Evolutionary conservation across 2,329 filamentous ascomycete species (phyloP), one percentile per base, ranked within the genome.

Genomic region (Proliferodiscus dingleyae): DNA sequence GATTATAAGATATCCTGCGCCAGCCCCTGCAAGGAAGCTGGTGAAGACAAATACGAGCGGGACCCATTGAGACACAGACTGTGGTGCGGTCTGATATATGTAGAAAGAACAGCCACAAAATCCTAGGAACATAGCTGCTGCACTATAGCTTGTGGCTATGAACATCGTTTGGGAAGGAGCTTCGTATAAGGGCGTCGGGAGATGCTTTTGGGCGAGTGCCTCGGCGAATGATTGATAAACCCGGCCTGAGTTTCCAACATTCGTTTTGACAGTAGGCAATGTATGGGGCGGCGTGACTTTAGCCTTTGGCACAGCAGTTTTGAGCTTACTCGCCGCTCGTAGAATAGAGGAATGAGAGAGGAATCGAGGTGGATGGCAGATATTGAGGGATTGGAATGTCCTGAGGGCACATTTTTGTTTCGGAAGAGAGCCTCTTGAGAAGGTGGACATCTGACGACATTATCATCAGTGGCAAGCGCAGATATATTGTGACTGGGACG

Each of bases 81-180:
- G 64, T 11, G 78, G 72, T 5, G 74, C 66, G 49, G 75, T 62
- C 34, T 70, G 62, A 51, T 75, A 71, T 33, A 73, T 70, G 43
- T 71, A 73, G 53, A 72, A 73, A 60, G 77, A 75, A 55, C 72
- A 68, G 37, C 68, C 64, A 2, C 73, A 70, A 57, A 74, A 79
- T 29, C 63, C 54, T 46, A 78, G 69, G 62, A 74, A 78, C 57
- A 77, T 75, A 18, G 71, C 49, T 2, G 75, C 75, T 21, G 77
- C 73, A 11, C 68, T 63, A 64, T 82, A 81, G 59, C 78, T 78
- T 37, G 77, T 75, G 54, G 77, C 60, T 51, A 83, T 73, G 63
- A 81, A 84, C 65, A 73, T 72, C 46, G 75, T 75, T 57, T 86
- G 81, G 1, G 80, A 80, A 11, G 80, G 79, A 1, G 77, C 75